Conservation (phyloP, 2,329 filamentous ascomycete genomes). For the Nothopassalora personata region DNA sequence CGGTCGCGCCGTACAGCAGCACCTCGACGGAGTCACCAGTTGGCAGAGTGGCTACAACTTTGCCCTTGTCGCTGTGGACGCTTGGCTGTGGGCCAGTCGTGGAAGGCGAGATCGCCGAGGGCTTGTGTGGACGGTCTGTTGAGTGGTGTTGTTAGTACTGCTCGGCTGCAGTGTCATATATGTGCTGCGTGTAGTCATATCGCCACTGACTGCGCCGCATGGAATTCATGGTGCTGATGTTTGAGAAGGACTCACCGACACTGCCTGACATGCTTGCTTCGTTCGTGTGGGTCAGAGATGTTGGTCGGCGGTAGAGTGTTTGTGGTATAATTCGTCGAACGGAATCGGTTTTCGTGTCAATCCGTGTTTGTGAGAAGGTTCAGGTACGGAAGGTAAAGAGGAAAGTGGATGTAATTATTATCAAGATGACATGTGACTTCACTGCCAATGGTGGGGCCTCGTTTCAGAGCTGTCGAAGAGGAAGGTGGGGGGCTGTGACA, state of each 20-base stretch:
- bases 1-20: slow-evolving; percentile 85
- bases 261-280: not conserved
- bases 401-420: not conserved
- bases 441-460: not conserved
- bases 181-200: not conserved
- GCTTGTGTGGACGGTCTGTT: slow-evolving; percentile 73
- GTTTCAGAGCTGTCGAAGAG: not conserved
- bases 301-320: not conserved
- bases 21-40: slow-evolving; percentile 83
- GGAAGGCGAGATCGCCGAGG: slow-evolving; percentile 61
- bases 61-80: slow-evolving; percentile 65
- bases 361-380: not conserved
- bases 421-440: not conserved
- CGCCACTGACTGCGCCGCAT: not conserved
- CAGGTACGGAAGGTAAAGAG: not conserved
- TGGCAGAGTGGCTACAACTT: slow-evolving; percentile 73
- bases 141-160: not conserved
- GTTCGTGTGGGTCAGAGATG: not conserved
- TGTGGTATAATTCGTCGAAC: not conserved
- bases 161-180: not conserved
- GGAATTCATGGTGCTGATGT: not conserved
- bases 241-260: not conserved
- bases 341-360: not conserved
- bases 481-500: not conserved
- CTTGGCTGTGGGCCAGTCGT: slow-evolving; percentile 63